Conservation (phyloP, 2,329 filamentous ascomycete genomes). For the Penicillium sp. region DNA sequence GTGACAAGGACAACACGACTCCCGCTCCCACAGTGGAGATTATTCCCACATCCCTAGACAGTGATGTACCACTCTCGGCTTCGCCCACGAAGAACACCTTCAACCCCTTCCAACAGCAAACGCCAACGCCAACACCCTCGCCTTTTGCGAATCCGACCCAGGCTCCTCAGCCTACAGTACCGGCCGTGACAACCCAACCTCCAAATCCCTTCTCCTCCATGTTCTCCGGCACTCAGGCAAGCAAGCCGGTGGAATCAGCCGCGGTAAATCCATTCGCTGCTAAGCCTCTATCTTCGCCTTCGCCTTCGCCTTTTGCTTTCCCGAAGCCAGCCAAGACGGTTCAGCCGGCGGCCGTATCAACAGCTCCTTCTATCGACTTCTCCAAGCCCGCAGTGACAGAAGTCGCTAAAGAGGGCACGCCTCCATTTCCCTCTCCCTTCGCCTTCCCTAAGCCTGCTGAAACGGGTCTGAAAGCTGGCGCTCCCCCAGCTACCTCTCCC, state of each 20-base stretch:
- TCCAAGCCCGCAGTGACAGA: neutral
- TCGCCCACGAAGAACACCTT: neutral
- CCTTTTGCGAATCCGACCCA: conserved; percentile 11
- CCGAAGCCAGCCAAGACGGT: neutral
- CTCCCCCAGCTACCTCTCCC: conserved; percentile 4
- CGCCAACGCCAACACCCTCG: neutral
- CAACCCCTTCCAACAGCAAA: conserved; percentile 17
- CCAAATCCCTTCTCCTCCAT: conserved; percentile 26
- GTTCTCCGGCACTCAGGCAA: conserved; percentile 11
- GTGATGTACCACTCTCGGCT: conserved; percentile 1
- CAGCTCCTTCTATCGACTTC: neutral
- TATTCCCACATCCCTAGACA: conserved; percentile 15
- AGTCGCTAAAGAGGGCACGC: neutral
- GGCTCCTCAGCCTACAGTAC: conserved; percentile 6
- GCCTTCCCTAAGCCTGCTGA: conserved; percentile 9
- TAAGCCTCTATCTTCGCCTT: neutral
- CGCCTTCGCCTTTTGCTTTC: conserved; percentile 8
- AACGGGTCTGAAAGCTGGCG: neutral
- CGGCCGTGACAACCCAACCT: neutral
- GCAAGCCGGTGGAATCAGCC: neutral
- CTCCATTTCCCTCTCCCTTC: conserved; percentile 14
- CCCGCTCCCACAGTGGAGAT: conserved; percentile 32
- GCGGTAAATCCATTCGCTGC: neutral
- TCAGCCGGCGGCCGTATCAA: neutral
- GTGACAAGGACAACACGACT: conserved; percentile 43